Base-by-base conservation (phyloP, 306 rosid species). In the Vachellia pachyceras region DNA sequence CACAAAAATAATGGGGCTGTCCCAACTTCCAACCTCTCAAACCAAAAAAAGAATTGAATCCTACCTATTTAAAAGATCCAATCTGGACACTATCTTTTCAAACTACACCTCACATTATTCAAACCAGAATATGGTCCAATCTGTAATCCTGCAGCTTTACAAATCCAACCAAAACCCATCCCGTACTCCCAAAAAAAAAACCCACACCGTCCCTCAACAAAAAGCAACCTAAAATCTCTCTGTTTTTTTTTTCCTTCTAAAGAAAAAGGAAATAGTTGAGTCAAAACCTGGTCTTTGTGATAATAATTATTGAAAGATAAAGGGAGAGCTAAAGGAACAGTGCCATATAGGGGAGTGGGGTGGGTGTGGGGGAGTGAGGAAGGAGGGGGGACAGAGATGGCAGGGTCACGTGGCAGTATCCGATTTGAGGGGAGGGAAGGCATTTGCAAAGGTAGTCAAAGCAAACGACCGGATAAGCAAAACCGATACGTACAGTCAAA, bases 401-500 rank as follows among this genome's bases (percentile, higher is more conserved):
- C 83, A 80, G 75, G 37, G 82, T 33, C 71, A 86, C 89, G 89
- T 85, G 92, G 54, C 83, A 37, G 29, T 75, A 76, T 11, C 5
- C 35, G 39, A 82, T 82, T 85, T 87, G 87, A 42, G 20, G 41
- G 13, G 49, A 54, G 14, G 23, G 73, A 78, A 58, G 80, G 72
- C 78, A 79, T 46, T 50, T 40, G 90, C 41, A 82, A 84, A 84
- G 86, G 58, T 68, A 76, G 92, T 91, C 91, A 91, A 89, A 91
- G 86, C 90, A 85, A 83, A 23, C 81, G 90, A 89, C 90, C 60
- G 89, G 90, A 91, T 84, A 88, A 83, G 86, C 25, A 87, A 86
- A 86, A 83, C 75, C 79, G 75, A 81, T 79, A 87, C 89, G 90
- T 89, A 84, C 90, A 86, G 91, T 91, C 95, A 89, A 91, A 91